phyloP scores from a whole-genome alignment of 2,329 filamentous ascomycete genomes.

The Zelopaecilomyces penicillatus region DNA sequence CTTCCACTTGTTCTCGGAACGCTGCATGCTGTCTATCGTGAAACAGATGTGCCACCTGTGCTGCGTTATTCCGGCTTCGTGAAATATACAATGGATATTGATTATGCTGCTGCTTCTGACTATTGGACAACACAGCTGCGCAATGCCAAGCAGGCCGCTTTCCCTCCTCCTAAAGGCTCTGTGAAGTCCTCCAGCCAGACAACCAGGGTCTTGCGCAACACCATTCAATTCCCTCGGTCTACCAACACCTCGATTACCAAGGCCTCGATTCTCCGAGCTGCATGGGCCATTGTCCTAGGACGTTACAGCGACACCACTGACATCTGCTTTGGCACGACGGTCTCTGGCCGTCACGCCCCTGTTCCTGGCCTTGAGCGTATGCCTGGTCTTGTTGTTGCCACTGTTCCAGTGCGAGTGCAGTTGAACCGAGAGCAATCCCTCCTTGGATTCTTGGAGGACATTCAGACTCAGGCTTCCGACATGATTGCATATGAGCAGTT shows the following conservation, averaged over 20 bases:
- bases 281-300: constrained; percentile 25
- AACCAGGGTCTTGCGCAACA: constrained; percentile 3
- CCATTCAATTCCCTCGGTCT: constrained; percentile 1
- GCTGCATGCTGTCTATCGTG: neutral
- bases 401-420: constrained; percentile 5
- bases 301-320: constrained; percentile 23
- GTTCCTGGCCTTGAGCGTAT: constrained; percentile 11
- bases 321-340: constrained; percentile 11
- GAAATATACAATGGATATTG: constrained; percentile 23
- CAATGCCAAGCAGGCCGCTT: constrained; percentile 5
- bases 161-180: constrained; percentile 5
- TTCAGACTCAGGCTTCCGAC: constrained; percentile 7
- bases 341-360: constrained; percentile 14
- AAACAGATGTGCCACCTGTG: neutral
- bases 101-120: neutral
- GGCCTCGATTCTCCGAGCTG: constrained; percentile 17
- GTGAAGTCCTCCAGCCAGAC: neutral
- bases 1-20: neutral
- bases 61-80: constrained; percentile 3
- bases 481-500: constrained; percentile 14
- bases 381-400: constrained; percentile 10
- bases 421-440: constrained; percentile 2
- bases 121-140: constrained; percentile 11
- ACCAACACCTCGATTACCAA: constrained; percentile 10
- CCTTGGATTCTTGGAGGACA: constrained; percentile 3